A percentile compares a stretch with the other conserved stretches of the same genome.
These are phyloP conservation scores for Thuja plicata DNA, from an alignment of 83 land plant genomes.

Conservation along the genomic window DNA sequence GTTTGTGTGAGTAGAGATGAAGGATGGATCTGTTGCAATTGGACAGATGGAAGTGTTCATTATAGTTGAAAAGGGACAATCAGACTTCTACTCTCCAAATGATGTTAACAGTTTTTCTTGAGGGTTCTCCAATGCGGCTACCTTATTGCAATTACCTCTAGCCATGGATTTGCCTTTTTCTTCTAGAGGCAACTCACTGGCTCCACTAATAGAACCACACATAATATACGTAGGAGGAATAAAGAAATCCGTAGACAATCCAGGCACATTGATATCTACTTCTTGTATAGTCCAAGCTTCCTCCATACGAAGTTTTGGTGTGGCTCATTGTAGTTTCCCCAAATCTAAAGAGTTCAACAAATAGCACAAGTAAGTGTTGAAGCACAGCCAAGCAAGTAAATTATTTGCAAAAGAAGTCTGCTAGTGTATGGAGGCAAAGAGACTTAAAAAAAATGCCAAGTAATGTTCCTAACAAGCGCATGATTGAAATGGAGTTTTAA, in stretches of 20 bases:
- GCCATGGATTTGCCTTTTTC: conserved; percentile 31
- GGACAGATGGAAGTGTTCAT: not conserved
- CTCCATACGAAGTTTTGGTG: conserved; percentile 57
- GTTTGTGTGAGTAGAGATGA: too few relatives aligned
- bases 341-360: conserved; percentile 61
- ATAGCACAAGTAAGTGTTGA: too few relatives aligned
- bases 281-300: conserved; percentile 67
- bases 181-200: too few relatives aligned
- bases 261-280: conserved; percentile 64
- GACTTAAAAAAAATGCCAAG: too few relatives aligned
- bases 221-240: conserved; percentile 58
- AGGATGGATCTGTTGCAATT: too few relatives aligned
- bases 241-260: conserved; percentile 55
- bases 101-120: conserved; percentile 18
- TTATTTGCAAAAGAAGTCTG: too few relatives aligned
- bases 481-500: too few relatives aligned
- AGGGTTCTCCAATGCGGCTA: conserved; percentile 31
- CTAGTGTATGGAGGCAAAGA: too few relatives aligned
- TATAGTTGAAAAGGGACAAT: not conserved
- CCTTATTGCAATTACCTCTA: conserved; percentile 22
- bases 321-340: conserved; percentile 54
- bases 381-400: too few relatives aligned
- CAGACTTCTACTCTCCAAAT: conserved; percentile 38
- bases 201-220: conserved; percentile 30
- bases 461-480: too few relatives aligned